Evolutionary conservation across 1,284 basidiomycete species (phyloP), one percentile per base, ranked within the genome.

Genomic region (Pterula multifida): DNA sequence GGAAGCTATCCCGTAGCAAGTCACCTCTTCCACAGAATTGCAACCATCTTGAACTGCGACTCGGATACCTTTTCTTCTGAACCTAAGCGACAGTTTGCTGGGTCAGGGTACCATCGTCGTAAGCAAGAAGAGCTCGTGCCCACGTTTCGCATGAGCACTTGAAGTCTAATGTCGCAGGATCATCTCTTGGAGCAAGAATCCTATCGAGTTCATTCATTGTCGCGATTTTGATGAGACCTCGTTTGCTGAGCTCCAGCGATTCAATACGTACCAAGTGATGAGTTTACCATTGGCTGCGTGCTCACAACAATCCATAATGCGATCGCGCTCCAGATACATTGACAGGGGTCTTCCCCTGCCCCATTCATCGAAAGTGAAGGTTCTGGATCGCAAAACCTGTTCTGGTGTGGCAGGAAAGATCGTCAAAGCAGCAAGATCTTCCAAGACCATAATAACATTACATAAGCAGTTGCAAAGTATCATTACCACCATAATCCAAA

Each of bases 61-160:
- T n/a, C n/a, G n/a, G 6, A 47, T 26, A 13, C 23, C 65, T 55
- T 54, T 58, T 63, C 36, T 66, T 64, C 52, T 47, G 45, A 50
- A 52, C 24, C 58, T 60, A 22, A 15, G 32, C 9, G 17, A n/a
- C 15, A 17, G 1, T 3, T 17, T 11, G 44, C 47, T 39, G 9
- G 35, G 19, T 54, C 19, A 28, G 44, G 17, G 36, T 19, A 44
- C 24, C 47, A 23, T 45, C 11, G 17, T 32, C n/a, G n/a, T 47
- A 2, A 13, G 24, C 24, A 23, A 17, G 17, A 45, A 23, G 26
- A 21, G 25, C 21, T 32, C 35, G 6, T 9, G 62, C 66, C 53
- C 26, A 73, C 72, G 71, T 71, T 55, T 74, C 70, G 52, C 71
- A 73, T 32, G 69, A 62, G 52, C 69, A 71, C 58, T 65, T 62